Percentiles rank a stretch among this genome's conserved stretches.
Conservation (phyloP, 1,284 basidiomycete genomes). For the Pseudozyma sp. region DNA sequence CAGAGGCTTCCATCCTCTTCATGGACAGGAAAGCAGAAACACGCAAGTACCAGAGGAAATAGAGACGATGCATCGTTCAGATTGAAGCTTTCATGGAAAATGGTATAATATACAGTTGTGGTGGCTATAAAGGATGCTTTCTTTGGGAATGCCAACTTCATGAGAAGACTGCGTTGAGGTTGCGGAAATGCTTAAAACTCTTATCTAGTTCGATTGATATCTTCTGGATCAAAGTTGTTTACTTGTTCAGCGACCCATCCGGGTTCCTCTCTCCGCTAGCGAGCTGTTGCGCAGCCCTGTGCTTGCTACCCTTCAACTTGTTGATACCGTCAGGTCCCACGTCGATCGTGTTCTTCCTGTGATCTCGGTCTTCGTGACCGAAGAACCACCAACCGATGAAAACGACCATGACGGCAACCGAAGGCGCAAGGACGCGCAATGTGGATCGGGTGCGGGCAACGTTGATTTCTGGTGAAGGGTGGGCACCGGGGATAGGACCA, state of each 20-base stretch:
- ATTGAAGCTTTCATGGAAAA: not conserved
- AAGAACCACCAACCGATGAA: conserved; percentile 59
- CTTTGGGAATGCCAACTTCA: too few species aligned
- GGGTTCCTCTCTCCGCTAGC: conserved; percentile 27
- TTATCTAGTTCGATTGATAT: too few species aligned
- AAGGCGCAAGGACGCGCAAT: conserved; percentile 44
- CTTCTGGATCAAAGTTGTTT: not conserved
- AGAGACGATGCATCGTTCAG: not conserved
- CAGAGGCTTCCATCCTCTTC: too few species aligned
- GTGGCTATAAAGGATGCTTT: not conserved
- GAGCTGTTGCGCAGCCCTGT: conserved; percentile 42
- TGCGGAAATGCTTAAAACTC: not conserved
- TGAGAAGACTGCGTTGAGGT: not conserved
- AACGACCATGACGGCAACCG: conserved; percentile 35
- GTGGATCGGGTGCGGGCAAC: conserved; percentile 37
- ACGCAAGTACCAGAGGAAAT: too few species aligned
- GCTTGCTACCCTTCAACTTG: conserved; percentile 49
- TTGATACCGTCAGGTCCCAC: conserved; percentile 42
- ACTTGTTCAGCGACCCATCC: conserved; percentile 21
- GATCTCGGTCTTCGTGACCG: conserved; percentile 39
- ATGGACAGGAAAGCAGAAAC: too few species aligned
- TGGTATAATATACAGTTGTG: not conserved
- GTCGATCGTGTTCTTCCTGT: conserved; percentile 33
- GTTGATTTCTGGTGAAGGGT: conserved; percentile 44
- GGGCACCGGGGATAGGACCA: conserved; percentile 38